Evolutionary conservation across 805 yeast species (phyloP), one percentile per base, ranked within the genome.

Genomic region (Wickerhamiella domercqiae): DNA sequence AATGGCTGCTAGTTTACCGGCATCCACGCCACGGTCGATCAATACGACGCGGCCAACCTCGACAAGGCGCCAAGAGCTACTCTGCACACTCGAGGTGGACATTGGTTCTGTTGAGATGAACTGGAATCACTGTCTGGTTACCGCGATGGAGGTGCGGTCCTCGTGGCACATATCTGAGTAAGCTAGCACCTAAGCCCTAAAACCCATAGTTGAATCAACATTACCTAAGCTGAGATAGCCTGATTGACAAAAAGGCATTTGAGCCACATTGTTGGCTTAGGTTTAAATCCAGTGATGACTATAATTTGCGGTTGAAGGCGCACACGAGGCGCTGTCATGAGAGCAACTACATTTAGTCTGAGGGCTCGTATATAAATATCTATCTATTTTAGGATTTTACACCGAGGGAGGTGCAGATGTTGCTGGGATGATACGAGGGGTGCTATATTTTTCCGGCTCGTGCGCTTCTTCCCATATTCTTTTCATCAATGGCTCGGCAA

Each of bases 31-130:
- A 68, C 78, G 73, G 78, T 75, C 73, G 64, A 87, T 64, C 63
- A 87, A 78, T 66, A 86, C 94, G 64, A 90, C 81, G 74, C 99
- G 94, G 68, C 98, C 98, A 64, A 86, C 81, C 76, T 87, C 95
- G 67, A 90, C 98, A 63, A 75, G 76, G 81, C 95, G 83, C 97
- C 97, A 90, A 87, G 81, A 81, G 67, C 94, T 73, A 66, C 94
- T 81, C 73, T 82, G 79, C 67, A 90, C 90, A 64, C 79, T 67
- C 63, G 73, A 59, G 57, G 81, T 73, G 19, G 33, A 20, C 33
- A 30, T 30, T 30, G 5, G 15, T 5, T 6, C 7, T 6, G 6
- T 15, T 28, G 30, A 14, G 30, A 5, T 6, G 30, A 14, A 17
- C 16, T 7, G 7, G n/a, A n/a, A n/a, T n/a, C n/a, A n/a, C n/a